Evolutionary conservation across 2,329 filamentous ascomycete species (phyloP), one percentile per base, ranked within the genome.

Genomic region (Colletotrichum lupini): DNA sequence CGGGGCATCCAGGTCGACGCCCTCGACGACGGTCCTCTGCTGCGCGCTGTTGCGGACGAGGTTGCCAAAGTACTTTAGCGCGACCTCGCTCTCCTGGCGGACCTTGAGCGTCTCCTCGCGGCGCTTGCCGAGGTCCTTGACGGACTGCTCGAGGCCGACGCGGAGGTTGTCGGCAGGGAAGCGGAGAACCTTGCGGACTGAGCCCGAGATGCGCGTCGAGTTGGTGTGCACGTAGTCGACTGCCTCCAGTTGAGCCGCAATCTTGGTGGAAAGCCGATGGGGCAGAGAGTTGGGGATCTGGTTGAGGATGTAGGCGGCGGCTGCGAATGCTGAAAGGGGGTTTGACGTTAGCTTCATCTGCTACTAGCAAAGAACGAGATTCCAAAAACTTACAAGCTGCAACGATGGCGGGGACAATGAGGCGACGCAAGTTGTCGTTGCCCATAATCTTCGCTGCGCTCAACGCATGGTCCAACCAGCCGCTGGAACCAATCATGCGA

Each of bases 181-280:
- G 73, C 94, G 94, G 52, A 99, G 90, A 9, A 98, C 95, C 80
- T 95, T 94, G 77, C 96, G 94, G 55, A 98, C 95, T 67, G 97
- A 93, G 30, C 91, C 89, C 26, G 94, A 92, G 79, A 99, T 97
- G 67, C 97, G 94, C 22, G 89, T 87, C 57, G 95, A 91, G 85
- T 99, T 99, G 76, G 90, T 85, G 82, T 99, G 97, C 1, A 97
- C 94, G 80, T 98, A 99, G 84, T 99, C 97, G 79, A 98, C 91
- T 22, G 93, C 89, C 8, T 90, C 86, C 49, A 99, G 91, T 78
- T 95, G 94, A 37, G 90, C 86, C 2, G 95, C 92, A 72, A 99
- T 93, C 84, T 98, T 98, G 79, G 89, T 89, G 55, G 93, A 93
- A 6, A 99, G 90, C 12, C 95, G 95, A 66, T 92, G 93, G 1